phyloP scores from a whole-genome alignment of 148 eudicot species.

The Heliamphora exappendiculata region DNA sequence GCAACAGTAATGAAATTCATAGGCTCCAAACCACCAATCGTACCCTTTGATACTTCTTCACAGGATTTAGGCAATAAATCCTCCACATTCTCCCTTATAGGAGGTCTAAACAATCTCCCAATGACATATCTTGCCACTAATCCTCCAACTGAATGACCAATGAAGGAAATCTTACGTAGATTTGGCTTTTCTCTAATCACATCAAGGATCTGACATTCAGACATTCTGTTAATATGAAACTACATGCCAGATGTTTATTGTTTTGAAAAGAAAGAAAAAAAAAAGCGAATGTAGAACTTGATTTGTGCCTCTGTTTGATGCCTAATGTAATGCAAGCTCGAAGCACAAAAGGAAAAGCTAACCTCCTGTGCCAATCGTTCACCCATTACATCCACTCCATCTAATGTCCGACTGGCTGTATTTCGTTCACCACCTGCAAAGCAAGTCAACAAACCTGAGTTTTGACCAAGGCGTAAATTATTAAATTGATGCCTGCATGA shows the following conservation, averaged over 20 bases:
- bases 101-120: constrained; percentile 59
- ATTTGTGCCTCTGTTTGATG: neutral
- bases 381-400: constrained; percentile 98
- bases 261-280: neutral
- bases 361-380: constrained; percentile 90
- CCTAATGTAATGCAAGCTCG: constrained; percentile 6
- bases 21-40: constrained; percentile 80
- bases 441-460: constrained; percentile 9
- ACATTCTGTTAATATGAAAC: constrained; percentile 6
- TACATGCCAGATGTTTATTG: constrained; percentile 8
- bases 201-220: constrained; percentile 61
- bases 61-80: constrained; percentile 25
- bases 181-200: constrained; percentile 53
- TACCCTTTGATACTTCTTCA: constrained; percentile 39
- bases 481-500: neutral
- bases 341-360: constrained; percentile 13
- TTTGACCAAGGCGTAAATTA: neutral
- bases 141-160: constrained; percentile 95
- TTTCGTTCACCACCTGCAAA: constrained; percentile 83
- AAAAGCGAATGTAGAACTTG: neutral
- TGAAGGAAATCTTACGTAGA: constrained; percentile 73
- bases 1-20: constrained; percentile 88
- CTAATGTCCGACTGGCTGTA: constrained; percentile 54
- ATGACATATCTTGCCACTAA: constrained; percentile 93
- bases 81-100: constrained; percentile 14